phyloP scores from a whole-genome alignment of 106 monocot genomes.

The Platanthera guangdongensis region DNA sequence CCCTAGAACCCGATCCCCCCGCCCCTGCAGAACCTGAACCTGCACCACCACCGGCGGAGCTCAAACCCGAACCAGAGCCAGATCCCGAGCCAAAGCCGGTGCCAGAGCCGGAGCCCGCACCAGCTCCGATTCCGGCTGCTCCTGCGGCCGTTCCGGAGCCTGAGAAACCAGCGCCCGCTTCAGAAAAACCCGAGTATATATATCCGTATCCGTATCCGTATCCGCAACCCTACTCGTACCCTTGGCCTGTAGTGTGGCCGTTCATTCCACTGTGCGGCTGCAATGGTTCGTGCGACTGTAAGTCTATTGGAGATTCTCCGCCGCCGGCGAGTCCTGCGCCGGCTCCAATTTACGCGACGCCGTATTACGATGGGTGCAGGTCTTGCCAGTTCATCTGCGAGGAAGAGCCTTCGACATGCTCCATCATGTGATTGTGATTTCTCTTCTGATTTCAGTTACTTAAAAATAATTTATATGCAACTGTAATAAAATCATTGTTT shows the following conservation, averaged over 20 bases:
- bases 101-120: neutral
- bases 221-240: neutral
- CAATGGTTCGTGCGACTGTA: slow-evolving; percentile 2
- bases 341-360: neutral
- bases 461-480: neutral
- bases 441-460: neutral
- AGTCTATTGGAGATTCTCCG: neutral
- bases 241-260: neutral
- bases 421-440: neutral
- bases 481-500: too few species aligned
- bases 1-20: neutral
- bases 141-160: neutral
- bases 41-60: neutral
- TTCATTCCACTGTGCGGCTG: neutral
- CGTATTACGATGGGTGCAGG: neutral
- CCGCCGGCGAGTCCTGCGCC: neutral
- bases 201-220: neutral
- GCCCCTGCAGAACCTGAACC: neutral
- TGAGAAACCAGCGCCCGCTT: neutral
- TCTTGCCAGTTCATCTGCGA: slow-evolving; percentile 12
- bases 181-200: neutral
- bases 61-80: neutral
- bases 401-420: neutral
- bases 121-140: neutral
- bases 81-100: neutral